Base-by-base conservation (phyloP, 805 yeast species). In the Komagataella mondaviorum region DNA sequence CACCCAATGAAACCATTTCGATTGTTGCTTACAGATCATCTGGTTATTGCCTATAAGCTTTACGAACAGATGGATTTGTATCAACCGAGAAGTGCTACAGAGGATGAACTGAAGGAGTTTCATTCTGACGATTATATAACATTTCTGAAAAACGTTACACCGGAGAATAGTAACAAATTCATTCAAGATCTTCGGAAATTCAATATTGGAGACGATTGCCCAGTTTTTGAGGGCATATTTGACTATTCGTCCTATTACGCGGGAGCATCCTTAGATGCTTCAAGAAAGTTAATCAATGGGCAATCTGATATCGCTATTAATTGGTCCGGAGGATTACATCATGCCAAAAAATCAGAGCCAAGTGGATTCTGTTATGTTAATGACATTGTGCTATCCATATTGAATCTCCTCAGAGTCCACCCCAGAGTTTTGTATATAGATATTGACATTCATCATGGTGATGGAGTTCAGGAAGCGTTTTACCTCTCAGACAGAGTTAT, bases 1-100 rank as follows among this genome's bases (percentile, higher is more conserved):
- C 99, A 91, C 66, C 99, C 99, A n/a, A 91, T 91, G 99, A 91
- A 91, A 65, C 99, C 99, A 14, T 88, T 90, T 65, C 71, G 99
- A 56, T 71, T 93, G 55, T 84, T 89, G 90, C 75, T 91, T 47
- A 91, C 99, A 0, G 97, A 91, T 67, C 96, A 90, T 63, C 70
- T 91, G 55, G 91, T 91, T 50, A 78, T 84, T 39, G 81, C 85
- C 12, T 91, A 93, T 66, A 88, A 88, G 53, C 70, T 91, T 48
- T 88, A 90, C 64, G 88, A 88, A 60, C 76, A 82, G 57, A 88
- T 91, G 96, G 98, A 93, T 62, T 68, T 89, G 24, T 93, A 86
- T 66, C 75, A 80, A 54, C 95, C 98, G 1, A 72, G 95, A 54
- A 68, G 80, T 39, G 97, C 98, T 10, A 82, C 96, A 0, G 73